These are phyloP conservation scores for Nymphaea colorata DNA, from an alignment of 164 flowering plant species.

Conservation along the genomic window DNA sequence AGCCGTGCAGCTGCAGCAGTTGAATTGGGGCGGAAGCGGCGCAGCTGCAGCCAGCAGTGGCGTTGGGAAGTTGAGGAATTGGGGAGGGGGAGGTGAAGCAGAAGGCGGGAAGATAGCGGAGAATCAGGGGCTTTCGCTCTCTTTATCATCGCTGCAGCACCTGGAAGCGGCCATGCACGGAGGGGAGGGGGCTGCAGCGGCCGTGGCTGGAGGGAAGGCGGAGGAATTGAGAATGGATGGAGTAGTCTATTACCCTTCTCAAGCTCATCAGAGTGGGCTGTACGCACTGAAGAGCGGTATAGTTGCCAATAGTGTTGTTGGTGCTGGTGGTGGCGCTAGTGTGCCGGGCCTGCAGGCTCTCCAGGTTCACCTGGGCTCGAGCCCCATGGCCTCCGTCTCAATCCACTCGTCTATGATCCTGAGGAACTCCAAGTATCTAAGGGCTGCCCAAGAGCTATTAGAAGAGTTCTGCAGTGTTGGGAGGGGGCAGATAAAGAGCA, in stretches of 20 bases:
- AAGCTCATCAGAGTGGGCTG: background rate
- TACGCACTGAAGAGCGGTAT: background rate
- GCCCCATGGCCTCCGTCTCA: background rate
- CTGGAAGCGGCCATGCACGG: background rate
- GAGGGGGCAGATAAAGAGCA: slow-evolving; percentile 37
- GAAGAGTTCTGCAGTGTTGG: slow-evolving; percentile 96
- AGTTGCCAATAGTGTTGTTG: background rate
- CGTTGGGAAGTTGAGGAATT: background rate
- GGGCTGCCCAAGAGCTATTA: slow-evolving; percentile 68
- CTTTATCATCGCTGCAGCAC: background rate
- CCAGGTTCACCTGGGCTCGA: background rate
- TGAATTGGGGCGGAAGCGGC: background rate
- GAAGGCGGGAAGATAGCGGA: background rate
- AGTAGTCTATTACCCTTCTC: background rate
- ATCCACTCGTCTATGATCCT: slow-evolving; percentile 8
- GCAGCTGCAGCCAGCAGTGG: background rate
- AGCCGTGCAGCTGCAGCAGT: background rate
- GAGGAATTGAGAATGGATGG: slow-evolving; percentile 4
- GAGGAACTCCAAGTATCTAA: slow-evolving; percentile 66
- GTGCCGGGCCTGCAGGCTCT: background rate
- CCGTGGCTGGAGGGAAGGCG: background rate
- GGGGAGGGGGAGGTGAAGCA: background rate
- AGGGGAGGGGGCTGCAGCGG: background rate
- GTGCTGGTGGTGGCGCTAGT: background rate
- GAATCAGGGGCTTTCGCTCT: slow-evolving; percentile 1